Conservation (phyloP, 169 alveolate genomes). For the Cryptosporidium canis region DNA sequence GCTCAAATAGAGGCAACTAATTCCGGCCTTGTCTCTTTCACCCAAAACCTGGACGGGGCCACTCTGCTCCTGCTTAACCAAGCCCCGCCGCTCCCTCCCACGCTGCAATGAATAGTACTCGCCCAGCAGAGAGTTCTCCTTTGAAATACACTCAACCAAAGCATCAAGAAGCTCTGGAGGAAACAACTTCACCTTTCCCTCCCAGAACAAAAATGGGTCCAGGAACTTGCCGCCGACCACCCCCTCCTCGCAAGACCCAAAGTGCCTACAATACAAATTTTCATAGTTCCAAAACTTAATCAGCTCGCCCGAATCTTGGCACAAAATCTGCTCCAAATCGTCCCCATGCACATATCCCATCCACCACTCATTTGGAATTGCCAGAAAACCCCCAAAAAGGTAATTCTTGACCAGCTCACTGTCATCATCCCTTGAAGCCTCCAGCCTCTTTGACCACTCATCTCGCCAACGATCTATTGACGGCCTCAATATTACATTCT, state of each 20-base stretch:
- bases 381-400: constrained; percentile 24
- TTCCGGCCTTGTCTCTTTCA: background rate
- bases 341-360: constrained; percentile 50
- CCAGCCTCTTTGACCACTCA: constrained; percentile 41
- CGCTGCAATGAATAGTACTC: background rate
- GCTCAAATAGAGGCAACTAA: background rate
- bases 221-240: background rate
- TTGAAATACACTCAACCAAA: constrained; percentile 19
- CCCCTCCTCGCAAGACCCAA: background rate
- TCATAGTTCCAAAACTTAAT: constrained; percentile 18
- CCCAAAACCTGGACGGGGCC: background rate
- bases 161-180: constrained; percentile 51
- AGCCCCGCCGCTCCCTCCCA: background rate
- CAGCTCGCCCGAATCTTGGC: background rate
- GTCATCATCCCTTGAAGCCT: constrained; percentile 13
- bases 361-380: constrained; percentile 69
- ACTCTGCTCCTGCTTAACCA: background rate
- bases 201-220: constrained; percentile 63
- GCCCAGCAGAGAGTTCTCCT: constrained; percentile 21
- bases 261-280: constrained; percentile 2
- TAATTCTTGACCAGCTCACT: constrained; percentile 6
- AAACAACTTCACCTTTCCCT: constrained; percentile 39
- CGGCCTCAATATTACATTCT: constrained; percentile 29
- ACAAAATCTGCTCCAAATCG: constrained; percentile 33
- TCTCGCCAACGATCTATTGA: constrained; percentile 59